Evolutionary conservation across 2,329 filamentous ascomycete species (phyloP).

Genomic region (Lasiodiplodia theobromae): DNA sequence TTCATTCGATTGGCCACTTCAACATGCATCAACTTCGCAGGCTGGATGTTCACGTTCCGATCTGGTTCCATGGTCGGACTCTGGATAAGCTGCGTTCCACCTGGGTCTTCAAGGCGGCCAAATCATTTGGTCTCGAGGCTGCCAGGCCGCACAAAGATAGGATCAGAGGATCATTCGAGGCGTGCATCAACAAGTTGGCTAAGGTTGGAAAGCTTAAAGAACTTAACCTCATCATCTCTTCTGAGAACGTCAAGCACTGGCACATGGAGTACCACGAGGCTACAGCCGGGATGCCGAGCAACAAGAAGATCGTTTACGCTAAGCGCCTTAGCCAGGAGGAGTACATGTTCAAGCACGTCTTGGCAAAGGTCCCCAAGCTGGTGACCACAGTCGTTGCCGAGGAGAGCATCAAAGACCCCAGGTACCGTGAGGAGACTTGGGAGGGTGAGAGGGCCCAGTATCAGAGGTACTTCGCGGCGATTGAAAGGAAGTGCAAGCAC

Average conservation of each 20-base stretch:
- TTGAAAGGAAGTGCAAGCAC: background rate
- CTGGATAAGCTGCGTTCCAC: constrained; percentile 1
- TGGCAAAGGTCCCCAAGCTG: background rate
- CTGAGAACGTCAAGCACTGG: background rate
- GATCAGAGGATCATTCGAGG: background rate
- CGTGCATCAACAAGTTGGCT: background rate
- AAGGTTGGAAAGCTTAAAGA: background rate
- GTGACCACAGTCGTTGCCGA: background rate
- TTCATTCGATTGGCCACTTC: background rate
- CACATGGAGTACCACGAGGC: background rate
- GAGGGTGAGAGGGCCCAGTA: background rate
- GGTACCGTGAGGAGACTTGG: too few relatives aligned
- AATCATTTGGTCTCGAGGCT: background rate
- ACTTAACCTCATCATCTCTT: background rate
- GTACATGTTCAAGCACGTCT: background rate
- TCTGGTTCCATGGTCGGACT: background rate
- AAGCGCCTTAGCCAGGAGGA: constrained; percentile 1
- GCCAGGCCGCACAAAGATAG: background rate
- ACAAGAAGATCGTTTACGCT: background rate
- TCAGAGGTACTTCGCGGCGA: background rate
- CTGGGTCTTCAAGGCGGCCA: constrained; percentile 3
- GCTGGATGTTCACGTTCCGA: constrained; percentile 4
- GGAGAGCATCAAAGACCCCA: background rate
- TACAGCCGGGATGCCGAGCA: background rate
- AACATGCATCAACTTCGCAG: background rate